phyloP scores from a whole-genome alignment of 805 yeast species.

The Kazachstania africana region DNA sequence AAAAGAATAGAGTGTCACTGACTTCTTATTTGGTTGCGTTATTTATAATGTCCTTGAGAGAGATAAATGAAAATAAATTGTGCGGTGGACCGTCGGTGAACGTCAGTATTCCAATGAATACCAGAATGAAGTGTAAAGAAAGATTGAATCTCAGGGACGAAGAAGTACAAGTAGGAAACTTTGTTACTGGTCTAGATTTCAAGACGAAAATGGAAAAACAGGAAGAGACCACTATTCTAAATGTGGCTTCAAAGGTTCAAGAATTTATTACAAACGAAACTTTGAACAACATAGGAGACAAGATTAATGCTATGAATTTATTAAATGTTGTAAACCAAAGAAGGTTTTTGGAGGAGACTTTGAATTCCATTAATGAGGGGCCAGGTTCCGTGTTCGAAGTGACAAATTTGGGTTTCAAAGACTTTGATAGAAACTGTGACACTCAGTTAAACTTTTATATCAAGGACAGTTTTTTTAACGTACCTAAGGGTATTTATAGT shows the following conservation, averaged over 20 bases:
- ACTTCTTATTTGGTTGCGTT: constrained; percentile 14
- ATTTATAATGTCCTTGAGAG: constrained; percentile 3
- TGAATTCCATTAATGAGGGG: constrained; percentile 5
- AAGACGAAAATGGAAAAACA: constrained; percentile 1
- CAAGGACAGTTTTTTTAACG: constrained; percentile 16
- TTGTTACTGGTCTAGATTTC: constrained; percentile 11
- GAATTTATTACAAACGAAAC: constrained; percentile 1
- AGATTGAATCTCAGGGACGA: constrained; percentile 3
- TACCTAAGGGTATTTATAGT: constrained; percentile 19
- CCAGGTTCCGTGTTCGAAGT: constrained; percentile 22
- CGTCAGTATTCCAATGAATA: constrained; percentile 16
- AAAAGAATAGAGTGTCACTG: constrained; percentile 12
- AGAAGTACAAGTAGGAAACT: constrained; percentile 14
- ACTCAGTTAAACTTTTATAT: constrained; percentile 6
- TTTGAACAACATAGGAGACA: constrained; percentile 4
- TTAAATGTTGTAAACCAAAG: constrained; percentile 13
- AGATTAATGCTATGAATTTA: constrained; percentile 12
- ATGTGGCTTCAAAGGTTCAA: constrained; percentile 8
- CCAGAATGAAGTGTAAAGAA: constrained; percentile 10
- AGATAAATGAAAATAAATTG: not conserved
- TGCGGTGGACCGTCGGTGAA: constrained; percentile 6
- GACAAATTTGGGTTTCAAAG: constrained; percentile 19
- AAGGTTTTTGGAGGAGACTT: constrained; percentile 11
- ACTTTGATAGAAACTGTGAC: constrained; percentile 6
- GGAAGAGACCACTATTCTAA: constrained; percentile 13